Base-by-base conservation (phyloP, 2,329 filamentous ascomycete genomes). In the Akanthomyces uredinophilus region DNA sequence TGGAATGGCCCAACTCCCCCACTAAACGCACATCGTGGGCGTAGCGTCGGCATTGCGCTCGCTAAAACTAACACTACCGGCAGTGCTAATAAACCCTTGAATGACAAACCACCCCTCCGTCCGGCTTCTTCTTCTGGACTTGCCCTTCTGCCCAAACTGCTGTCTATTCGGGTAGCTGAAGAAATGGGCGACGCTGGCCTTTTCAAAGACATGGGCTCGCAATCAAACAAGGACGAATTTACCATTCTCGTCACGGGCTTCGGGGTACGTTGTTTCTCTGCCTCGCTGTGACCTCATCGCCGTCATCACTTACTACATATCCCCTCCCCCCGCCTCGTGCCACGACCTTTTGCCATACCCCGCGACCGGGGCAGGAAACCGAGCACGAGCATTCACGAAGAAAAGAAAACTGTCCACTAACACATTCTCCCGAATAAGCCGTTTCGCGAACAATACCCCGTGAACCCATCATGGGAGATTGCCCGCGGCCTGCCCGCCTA, bases 381-480 rank as follows among this genome's bases (percentile, higher is more conserved):
- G 29, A 10, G 22, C 46, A 43, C 43, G 44, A 49, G 24, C 22
- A n/a, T 14, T 32, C 11, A 32, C 51, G 7, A 8, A 11, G n/a
- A n/a, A n/a, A n/a, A n/a, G n/a, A n/a, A n/a, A n/a, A n/a, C n/a
- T n/a, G n/a, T n/a, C 11, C 39, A 22, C 37, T 39, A 44, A 52
- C 37, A 57, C 5, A 3, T 8, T 6, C n/a, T 29, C 6, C 16
- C 59, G 32, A 13, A 44, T 64, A 94, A 94, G 90, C 88, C 92
- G 1, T 96, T 96, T 74, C 87, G 88, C 68, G 80, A 77, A n/a
- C 77, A 87, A 50, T 87, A 87, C 70, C 84, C 87, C 32, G 77
- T 87, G 64, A 96, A 96, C 71, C 91, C 92, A 10, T 92, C 91
- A 3, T 93, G 86, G 82, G 84, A 93, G 70, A 93, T 96, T 70